Evolutionary conservation across 1,139 yeast species (phyloP), one percentile per base, ranked within the genome.

Genomic region (Lodderomyces parapsilosis): DNA sequence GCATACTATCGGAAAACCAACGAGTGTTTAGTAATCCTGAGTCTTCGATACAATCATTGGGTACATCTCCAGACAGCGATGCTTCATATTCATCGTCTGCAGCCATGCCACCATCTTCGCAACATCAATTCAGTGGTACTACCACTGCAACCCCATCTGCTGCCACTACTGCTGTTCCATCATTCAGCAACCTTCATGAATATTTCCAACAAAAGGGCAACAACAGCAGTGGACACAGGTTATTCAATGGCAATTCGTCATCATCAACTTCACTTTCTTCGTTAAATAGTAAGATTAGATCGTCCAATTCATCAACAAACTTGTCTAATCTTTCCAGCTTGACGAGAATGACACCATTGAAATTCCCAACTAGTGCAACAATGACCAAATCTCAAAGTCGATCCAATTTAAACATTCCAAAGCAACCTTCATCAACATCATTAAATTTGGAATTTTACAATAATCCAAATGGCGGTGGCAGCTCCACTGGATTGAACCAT

Each of bases 341-440:
- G 30, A 69, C 62, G 39, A 57, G 76, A 48, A 61, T 71, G 71
- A 70, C 76, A 0, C 76, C 76, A 1, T 54, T 71, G 18, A 70
- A 65, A 42, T 64, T 63, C 17, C 33, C 49, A 41, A 39, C 36
- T 18, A 39, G 22, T 39, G 30, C 33, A 38, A 43, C 36, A 31
- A 52, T 31, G 42, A 39, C 38, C 14, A 36, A 24, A 25, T 27
- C 39, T 10, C 39, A 39, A 27, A 31, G 34, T 27, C 11, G 39
- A 28, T 19, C 44, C 25, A 37, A 39, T 8, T 34, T 20, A 13
- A 38, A 31, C 7, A 39, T 49, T 24, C 49, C 54, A 5, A 47
- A 46, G 38, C 56, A 48, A 39, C 38, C 25, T 4, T 51, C 55
- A 32, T 47, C 52, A 40, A 59, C 62, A 10, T 62, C 59, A 36